Base-by-base conservation (phyloP, 345 rosid species). In the Syzygium aromaticum region DNA sequence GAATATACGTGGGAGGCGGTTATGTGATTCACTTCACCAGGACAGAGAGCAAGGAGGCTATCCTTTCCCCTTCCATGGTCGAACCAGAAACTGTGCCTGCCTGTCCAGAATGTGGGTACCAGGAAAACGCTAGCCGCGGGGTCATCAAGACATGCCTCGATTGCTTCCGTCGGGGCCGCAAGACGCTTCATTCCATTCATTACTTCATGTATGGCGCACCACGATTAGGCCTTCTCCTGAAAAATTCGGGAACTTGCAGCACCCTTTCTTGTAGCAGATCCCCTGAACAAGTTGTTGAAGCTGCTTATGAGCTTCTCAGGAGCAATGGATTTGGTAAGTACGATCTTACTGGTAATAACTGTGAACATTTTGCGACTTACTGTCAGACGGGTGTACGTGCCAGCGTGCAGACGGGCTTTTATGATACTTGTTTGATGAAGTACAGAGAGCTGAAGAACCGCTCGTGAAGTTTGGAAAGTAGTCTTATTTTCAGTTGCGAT, bases 1-100 rank as follows among this genome's bases (percentile, higher is more conserved):
- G 87, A 57, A 88, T 88, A 28, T 88, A 88, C 78, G 89, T 85
- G n/a, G 83, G 89, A 28, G 84, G 52, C 27, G 84, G 30, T 46
- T 77, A 9, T 23, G 67, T 85, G 51, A 80, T 85, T 88, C 87
- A 53, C 0, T 53, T 53, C 49, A 84, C 27, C 0, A 10, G 17
- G 28, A 84, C 19, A 40, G 51, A 53, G 23, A 52, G 7, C 64
- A 19, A 53, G 86, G 43, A 84, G 56, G 38, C 33, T 43, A 51
- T 51, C 85, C 19, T 27, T 33, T 38, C 54, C 27, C 8, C 52
- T 52, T 54, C 25, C 3, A 51, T 0, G 57, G 56, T 33, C 2
- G 1, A 84, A 22, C 54, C 0, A 10, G 19, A 17, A 17, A 30
- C 17, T 0, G 27, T 49, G 46, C 3, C 63, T 5, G 0, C 51